phyloP scores from a whole-genome alignment of 208 protist genomes.

The Leishmania amazonensis region DNA sequence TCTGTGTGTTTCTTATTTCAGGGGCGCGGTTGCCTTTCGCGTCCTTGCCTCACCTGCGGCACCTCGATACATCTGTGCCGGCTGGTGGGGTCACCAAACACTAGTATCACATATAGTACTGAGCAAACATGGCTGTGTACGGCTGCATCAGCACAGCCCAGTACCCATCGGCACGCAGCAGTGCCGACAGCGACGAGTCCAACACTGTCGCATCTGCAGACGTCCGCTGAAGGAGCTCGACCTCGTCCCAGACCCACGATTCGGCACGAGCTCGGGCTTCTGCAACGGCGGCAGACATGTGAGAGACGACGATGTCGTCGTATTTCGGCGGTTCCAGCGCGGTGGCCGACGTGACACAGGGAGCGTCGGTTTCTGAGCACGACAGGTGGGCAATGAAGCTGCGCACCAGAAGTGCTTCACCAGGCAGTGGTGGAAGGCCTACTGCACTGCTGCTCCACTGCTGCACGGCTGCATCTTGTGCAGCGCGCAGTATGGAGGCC shows the following conservation, averaged over 20 bases:
- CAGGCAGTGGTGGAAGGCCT: not conserved
- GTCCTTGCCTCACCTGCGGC: not conserved
- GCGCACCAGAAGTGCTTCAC: conserved; percentile 26
- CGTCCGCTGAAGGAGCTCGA: conserved; percentile 5
- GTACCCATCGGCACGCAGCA: conserved; percentile 29
- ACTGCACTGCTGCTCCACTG: not conserved
- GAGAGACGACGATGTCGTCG: not conserved
- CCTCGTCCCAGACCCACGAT: conserved; percentile 13
- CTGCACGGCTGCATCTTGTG: conserved; percentile 9
- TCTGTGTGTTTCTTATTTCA: not conserved
- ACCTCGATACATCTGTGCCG: not conserved
- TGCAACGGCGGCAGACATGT: not conserved
- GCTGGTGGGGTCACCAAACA: not conserved
- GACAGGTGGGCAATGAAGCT: conserved; percentile 30
- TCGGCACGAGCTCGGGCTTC: conserved; percentile 11
- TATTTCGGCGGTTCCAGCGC: not conserved
- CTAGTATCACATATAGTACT: conserved; percentile 14
- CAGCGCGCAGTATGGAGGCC: conserved; percentile 21
- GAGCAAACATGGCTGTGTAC: conserved; percentile 25
- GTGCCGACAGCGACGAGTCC: not conserved
- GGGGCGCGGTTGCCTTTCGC: not conserved
- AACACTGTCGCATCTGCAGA: not conserved
- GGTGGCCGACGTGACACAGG: not conserved
- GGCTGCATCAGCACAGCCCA: conserved; percentile 28
- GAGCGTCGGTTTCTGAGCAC: not conserved